phyloP scores from a whole-genome alignment of 768 basidiomycete genomes.

The Trametes coccinea region DNA sequence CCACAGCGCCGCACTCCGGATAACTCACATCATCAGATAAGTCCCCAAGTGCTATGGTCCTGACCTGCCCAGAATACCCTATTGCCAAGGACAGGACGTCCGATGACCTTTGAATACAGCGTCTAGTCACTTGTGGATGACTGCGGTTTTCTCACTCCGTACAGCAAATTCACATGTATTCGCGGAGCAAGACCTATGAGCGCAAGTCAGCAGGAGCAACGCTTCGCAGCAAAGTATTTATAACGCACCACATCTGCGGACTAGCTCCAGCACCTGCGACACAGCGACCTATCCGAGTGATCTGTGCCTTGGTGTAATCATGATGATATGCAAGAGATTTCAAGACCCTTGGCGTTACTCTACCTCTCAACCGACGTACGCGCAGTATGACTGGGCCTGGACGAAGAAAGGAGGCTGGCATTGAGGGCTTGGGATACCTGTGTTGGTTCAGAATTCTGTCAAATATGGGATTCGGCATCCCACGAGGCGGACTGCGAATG shows the following conservation, averaged over 20 bases:
- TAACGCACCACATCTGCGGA: conserved; percentile 8
- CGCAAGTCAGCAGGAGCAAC: neutral
- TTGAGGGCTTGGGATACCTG: neutral
- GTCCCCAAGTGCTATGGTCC: no score
- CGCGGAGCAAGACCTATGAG: neutral
- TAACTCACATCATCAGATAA: no score
- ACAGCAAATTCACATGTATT: conserved; percentile 13
- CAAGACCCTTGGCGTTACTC: neutral
- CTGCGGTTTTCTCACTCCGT: neutral
- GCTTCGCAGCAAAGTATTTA: neutral
- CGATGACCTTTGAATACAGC: no score
- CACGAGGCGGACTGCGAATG: conserved; percentile 5
- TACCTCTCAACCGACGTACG: neutral
- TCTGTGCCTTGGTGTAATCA: neutral
- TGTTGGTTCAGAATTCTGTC: neutral
- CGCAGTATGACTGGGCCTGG: neutral
- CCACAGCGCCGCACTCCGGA: no score
- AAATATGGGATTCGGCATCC: conserved; percentile 5
- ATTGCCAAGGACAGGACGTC: no score
- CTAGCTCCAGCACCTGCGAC: neutral
- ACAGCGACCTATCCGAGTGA: neutral
- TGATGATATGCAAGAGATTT: neutral
- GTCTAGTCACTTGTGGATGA: no score
- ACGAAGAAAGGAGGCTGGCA: neutral
- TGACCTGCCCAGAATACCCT: no score